Evolutionary conservation across 164 flowering plant genomes (phyloP).

Genomic region (Sedum album): DNA sequence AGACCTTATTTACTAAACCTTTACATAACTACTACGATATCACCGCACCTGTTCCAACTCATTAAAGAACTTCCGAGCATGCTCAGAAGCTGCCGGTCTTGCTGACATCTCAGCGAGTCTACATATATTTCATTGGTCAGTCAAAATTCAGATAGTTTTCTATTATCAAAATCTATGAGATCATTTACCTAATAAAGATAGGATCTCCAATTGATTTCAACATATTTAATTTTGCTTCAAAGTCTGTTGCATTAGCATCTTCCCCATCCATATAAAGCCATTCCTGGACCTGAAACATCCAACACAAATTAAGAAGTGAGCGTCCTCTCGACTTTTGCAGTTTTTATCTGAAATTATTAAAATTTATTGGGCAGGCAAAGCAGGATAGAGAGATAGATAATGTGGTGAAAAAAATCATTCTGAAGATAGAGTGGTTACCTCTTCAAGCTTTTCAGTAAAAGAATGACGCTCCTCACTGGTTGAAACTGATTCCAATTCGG

Average conservation of each 20-base stretch:
- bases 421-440: constrained; percentile 30
- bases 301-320: background rate
- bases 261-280: constrained; percentile 98
- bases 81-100: constrained; percentile 63
- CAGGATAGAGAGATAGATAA: background rate
- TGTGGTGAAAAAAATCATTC: background rate
- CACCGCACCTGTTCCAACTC: constrained; percentile 60
- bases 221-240: constrained; percentile 53
- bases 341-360: background rate
- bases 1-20: no score
- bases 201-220: constrained; percentile 81
- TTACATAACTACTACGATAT: background rate
- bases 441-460: constrained; percentile 74
- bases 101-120: constrained; percentile 77
- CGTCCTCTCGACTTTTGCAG: background rate
- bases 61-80: constrained; percentile 48
- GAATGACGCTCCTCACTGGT: constrained; percentile 63
- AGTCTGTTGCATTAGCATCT: constrained; percentile 80
- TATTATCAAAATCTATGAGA: background rate
- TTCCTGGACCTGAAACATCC: constrained; percentile 65
- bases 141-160: background rate
- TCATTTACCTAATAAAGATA: constrained; percentile 69
- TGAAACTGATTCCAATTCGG: constrained; percentile 52
- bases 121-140: constrained; percentile 10
- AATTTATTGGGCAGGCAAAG: background rate